phyloP scores from a whole-genome alignment of 345 rosid species.

The Boechera stricta region DNA sequence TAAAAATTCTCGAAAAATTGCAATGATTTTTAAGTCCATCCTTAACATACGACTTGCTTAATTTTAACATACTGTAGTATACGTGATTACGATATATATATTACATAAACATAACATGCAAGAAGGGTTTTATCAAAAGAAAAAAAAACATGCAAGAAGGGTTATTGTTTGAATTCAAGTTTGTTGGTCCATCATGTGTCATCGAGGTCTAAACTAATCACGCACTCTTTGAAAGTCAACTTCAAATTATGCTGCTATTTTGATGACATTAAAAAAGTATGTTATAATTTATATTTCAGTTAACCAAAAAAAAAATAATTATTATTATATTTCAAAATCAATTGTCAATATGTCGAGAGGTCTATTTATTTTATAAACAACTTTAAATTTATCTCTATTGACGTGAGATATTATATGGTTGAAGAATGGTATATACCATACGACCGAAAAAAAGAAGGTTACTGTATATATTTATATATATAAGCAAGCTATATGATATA shows the following conservation, averaged over 20 bases:
- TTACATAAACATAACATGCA: not conserved
- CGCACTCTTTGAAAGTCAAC: not conserved
- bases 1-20: not conserved
- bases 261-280: no score
- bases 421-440: no score
- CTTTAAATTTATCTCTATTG: no score
- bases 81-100: not conserved
- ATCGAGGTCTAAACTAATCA: not conserved
- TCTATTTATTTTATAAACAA: no score
- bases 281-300: no score
- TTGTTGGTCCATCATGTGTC: slow-evolving; percentile 14
- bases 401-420: no score
- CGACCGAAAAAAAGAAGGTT: no score
- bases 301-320: no score
- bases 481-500: no score
- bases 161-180: not conserved
- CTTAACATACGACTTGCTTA: not conserved
- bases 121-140: no score
- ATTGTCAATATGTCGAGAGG: not conserved
- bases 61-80: not conserved
- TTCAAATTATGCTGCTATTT: no score
- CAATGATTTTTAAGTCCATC: not conserved
- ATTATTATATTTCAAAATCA: not conserved
- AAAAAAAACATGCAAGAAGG: not conserved
- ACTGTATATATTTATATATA: no score